phyloP scores from a whole-genome alignment of 257 asterid genomes.

The Linderniella brevidens region DNA sequence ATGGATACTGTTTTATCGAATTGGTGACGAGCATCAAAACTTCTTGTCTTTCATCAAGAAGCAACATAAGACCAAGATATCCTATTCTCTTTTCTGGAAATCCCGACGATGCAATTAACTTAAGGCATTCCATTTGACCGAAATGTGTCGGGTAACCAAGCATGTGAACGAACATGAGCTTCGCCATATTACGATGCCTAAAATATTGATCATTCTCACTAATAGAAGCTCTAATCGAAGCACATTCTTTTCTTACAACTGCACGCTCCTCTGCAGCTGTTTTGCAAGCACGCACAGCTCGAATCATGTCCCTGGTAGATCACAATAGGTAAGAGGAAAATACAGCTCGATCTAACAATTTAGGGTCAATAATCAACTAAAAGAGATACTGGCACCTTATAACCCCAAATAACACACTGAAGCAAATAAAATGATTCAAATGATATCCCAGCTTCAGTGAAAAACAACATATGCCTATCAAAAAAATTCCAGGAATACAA shows the following conservation, averaged over 20 bases:
- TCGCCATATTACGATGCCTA: constrained; percentile 91
- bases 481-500: too few relatives aligned
- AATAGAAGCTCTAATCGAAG: constrained; percentile 88
- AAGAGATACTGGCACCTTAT: too few relatives aligned
- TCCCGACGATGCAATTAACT: constrained; percentile 88
- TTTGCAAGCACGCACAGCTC: constrained; percentile 90
- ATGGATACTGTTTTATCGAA: constrained; percentile 93
- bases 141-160: constrained; percentile 98
- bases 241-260: constrained; percentile 95
- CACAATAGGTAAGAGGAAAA: constrained; percentile 7
- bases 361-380: constrained; percentile 1
- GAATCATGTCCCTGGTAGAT: constrained; percentile 89
- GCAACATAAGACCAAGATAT: constrained; percentile 96
- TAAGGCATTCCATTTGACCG: constrained; percentile 99
- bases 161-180: constrained; percentile 99
- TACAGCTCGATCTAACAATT: background rate
- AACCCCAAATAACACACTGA: too few relatives aligned
- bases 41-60: constrained; percentile 99
- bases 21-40: constrained; percentile 97
- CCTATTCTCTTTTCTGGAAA: constrained; percentile 98
- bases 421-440: too few relatives aligned
- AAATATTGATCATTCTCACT: constrained; percentile 85
- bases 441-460: background rate
- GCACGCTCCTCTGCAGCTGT: constrained; percentile 99
- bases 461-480: background rate